These are phyloP conservation scores for Dendrobium officinale DNA, from an alignment of 106 monocot species.

Conservation along the genomic window DNA sequence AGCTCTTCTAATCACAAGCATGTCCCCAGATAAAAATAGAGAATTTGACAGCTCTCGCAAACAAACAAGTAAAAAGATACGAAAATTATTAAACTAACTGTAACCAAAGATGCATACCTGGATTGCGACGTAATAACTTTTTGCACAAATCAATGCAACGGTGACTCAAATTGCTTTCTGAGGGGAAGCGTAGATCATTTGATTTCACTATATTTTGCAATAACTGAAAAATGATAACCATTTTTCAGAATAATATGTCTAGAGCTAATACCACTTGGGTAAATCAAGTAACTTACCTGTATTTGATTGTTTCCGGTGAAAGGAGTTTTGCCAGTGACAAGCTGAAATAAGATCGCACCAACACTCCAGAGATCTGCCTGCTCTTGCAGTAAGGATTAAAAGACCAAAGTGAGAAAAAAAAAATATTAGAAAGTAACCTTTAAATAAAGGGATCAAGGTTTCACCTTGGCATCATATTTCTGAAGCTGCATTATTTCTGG, in stretches of 20 bases:
- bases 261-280: neutral
- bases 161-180: constrained; percentile 45
- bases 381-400: constrained; percentile 6
- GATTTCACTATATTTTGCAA: constrained; percentile 79
- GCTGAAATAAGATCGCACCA: constrained; percentile 72
- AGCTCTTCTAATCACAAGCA: neutral
- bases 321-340: constrained; percentile 77
- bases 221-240: constrained; percentile 37
- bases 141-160: constrained; percentile 89
- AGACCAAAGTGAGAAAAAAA: neutral
- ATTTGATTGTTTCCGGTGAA: constrained; percentile 79
- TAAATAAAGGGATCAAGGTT: neutral
- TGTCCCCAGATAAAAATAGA: neutral
- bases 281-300: constrained; percentile 47
- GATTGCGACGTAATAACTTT: constrained; percentile 76
- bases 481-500: constrained; percentile 96
- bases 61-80: neutral
- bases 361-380: constrained; percentile 92
- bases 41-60: neutral
- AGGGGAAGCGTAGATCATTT: constrained; percentile 62
- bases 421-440: neutral
- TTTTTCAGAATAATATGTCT: neutral
- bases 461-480: constrained; percentile 98
- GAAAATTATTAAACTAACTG: neutral
- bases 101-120: constrained; percentile 42